Evolutionary conservation across 2,329 filamentous ascomycete species (phyloP).

Genomic region (Septoria linicola): DNA sequence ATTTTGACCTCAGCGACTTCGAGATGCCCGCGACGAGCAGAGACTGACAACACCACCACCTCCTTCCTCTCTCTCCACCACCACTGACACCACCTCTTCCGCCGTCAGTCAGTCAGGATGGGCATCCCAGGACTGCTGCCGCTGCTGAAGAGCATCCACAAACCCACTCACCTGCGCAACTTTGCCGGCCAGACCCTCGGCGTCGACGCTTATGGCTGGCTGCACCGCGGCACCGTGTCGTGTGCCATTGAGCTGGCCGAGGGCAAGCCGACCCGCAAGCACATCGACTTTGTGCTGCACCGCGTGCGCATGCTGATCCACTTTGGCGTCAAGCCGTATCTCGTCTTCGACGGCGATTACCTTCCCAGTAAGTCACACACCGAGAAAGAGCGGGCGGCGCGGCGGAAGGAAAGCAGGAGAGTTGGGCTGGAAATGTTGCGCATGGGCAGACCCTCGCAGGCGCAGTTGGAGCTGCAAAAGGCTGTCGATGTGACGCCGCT

Average conservation of each 20-base stretch:
- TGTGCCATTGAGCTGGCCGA: constrained; percentile 90
- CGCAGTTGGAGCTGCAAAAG: constrained; percentile 86
- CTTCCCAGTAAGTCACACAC: constrained; percentile 90
- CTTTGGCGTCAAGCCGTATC: constrained; percentile 89
- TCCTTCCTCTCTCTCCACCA: constrained; percentile 1
- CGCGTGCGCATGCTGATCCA: constrained; percentile 91
- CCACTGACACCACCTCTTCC: not conserved
- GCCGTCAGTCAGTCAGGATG: not conserved
- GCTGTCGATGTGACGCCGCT: constrained; percentile 92
- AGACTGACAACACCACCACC: not conserved
- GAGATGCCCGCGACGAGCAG: too few species aligned
- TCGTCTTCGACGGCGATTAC: constrained; percentile 95
- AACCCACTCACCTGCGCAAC: constrained; percentile 79
- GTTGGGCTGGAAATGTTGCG: constrained; percentile 75
- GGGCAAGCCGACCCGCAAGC: constrained; percentile 85
- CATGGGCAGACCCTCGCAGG: constrained; percentile 76
- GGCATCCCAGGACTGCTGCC: constrained; percentile 70
- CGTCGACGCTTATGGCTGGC: constrained; percentile 98
- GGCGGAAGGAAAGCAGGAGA: constrained; percentile 73
- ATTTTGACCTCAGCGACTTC: constrained; percentile 27
- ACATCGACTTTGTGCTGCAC: constrained; percentile 81
- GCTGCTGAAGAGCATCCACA: constrained; percentile 93
- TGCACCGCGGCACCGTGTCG: constrained; percentile 86
- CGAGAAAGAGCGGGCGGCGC: constrained; percentile 72
- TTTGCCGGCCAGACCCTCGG: constrained; percentile 84